Percentiles rank a stretch among this genome's conserved stretches.
Evolutionary conservation across 2,329 filamentous ascomycete species (phyloP).

Genomic region (Huntiella decipiens): DNA sequence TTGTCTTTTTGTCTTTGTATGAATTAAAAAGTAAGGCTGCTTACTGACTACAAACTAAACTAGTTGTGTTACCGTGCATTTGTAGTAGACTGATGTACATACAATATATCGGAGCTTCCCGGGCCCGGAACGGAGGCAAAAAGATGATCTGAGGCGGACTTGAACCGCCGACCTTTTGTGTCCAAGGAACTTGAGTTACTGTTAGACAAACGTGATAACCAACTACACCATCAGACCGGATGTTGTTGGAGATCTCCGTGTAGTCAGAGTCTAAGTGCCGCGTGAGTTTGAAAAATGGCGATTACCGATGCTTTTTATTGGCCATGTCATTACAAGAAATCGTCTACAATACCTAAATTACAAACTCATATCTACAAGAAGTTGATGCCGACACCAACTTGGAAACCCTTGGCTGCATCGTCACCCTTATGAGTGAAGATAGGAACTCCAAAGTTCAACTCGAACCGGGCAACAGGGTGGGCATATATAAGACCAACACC

Average conservation of each 20-base stretch:
- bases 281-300: too few relatives aligned
- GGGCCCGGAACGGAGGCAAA: background rate
- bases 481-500: conserved; percentile 88
- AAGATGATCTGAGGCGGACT: conserved; percentile 10
- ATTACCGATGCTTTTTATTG: too few relatives aligned
- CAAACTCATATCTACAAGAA: conserved; percentile 47
- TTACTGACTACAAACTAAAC: too few relatives aligned
- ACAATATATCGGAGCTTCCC: too few relatives aligned
- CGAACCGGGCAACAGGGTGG: conserved; percentile 80
- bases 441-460: conserved; percentile 87
- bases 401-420: conserved; percentile 73
- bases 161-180: conserved; percentile 12
- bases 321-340: too few relatives aligned
- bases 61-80: too few relatives aligned
- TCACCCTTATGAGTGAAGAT: conserved; percentile 67
- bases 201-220: conserved; percentile 12
- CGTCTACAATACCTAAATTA: too few relatives aligned
- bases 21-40: too few relatives aligned
- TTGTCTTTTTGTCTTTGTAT: too few relatives aligned
- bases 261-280: too few relatives aligned
- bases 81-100: too few relatives aligned
- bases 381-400: conserved; percentile 90
- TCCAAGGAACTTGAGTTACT: conserved; percentile 5
- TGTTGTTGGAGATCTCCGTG: too few relatives aligned
- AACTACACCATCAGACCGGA: conserved; percentile 11